Percentiles rank a stretch among this genome's conserved stretches.
phyloP scores from a whole-genome alignment of 495 filamentous ascomycete genomes.

The Penicillium maclennaniae region DNA sequence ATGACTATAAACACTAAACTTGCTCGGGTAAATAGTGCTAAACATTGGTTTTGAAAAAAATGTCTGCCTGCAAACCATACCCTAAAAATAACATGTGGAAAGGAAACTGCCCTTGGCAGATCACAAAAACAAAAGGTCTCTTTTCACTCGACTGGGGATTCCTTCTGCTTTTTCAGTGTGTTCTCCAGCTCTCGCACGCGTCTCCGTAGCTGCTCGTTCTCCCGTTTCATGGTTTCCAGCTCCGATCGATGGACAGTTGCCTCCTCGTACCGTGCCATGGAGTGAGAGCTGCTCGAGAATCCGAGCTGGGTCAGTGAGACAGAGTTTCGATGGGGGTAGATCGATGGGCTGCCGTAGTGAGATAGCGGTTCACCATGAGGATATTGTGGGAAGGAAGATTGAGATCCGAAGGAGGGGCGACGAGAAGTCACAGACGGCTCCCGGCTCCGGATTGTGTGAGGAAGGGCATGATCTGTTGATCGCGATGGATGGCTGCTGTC shows the following conservation, averaged over 20 bases:
- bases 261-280: constrained; percentile 61
- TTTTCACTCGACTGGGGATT: not conserved
- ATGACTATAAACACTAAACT: not conserved
- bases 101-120: constrained; percentile 2
- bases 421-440: constrained; percentile 43
- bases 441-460: constrained; percentile 33
- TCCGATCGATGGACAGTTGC: constrained; percentile 63
- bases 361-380: constrained; percentile 30
- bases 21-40: constrained; percentile 3
- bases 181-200: constrained; percentile 71
- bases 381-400: constrained; percentile 31
- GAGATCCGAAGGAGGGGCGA: constrained; percentile 37
- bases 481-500: constrained; percentile 29
- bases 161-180: constrained; percentile 28
- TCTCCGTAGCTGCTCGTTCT: constrained; percentile 74
- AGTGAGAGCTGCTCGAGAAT: constrained; percentile 17
- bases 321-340: constrained; percentile 33
- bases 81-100: constrained; percentile 1
- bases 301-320: constrained; percentile 28
- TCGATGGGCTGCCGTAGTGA: constrained; percentile 22
- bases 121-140: not conserved
- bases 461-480: constrained; percentile 16
- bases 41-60: not conserved
- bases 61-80: constrained; percentile 16
- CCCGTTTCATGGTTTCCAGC: constrained; percentile 66